Evolutionary conservation across 805 yeast genomes (phyloP), one percentile per base, ranked within the genome.

Genomic region (Saturnispora dispora): DNA sequence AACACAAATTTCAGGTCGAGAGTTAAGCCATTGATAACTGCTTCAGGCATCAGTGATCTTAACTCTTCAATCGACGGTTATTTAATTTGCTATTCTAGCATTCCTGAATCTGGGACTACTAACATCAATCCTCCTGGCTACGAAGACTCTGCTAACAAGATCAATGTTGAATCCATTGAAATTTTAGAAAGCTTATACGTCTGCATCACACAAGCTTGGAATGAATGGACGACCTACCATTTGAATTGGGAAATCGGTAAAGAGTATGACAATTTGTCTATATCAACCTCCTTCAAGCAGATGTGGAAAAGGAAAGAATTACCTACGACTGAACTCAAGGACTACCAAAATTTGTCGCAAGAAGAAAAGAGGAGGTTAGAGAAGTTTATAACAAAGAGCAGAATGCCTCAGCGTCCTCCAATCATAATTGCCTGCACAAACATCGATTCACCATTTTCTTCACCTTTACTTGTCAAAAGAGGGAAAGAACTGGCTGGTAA

Each of bases 41-140:
- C 88, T 5, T 81, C 88, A 37, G 93, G 93, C 1, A 86, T 89
- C 5, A 77, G 87, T 42, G 91, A 84, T 53, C 65, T 85, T 57
- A 84, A 85, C 61, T 90, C 89, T 4, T 72, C 78, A 32, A 75
- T 85, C n/a, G 84, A 83, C 61, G 91, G 90, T 0, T 85, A 85
- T 62, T 70, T 83, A 42, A 72, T 83, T 36, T 80, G 82, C 45
- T 85, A 84, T 63, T 76, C 82, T 51, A 82, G 87, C 2, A 77
- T 85, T 2, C 93, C 95, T 0, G 68, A 64, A 45, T 72, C 77
- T 58, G 74, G 72, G 13, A 68, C 65, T 4, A 45, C 54, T 23
- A 49, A 46, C 46, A 28, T 42, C 20, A 37, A 43, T 1, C 59
- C 62, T 20, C 58, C 63, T 23, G 51, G 41, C 6, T 47, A 48